Percentiles rank a stretch among this genome's conserved stretches.
Evolutionary conservation across 2,329 filamentous ascomycete genomes (phyloP).

Genomic region (Epichloe gansuensis): DNA sequence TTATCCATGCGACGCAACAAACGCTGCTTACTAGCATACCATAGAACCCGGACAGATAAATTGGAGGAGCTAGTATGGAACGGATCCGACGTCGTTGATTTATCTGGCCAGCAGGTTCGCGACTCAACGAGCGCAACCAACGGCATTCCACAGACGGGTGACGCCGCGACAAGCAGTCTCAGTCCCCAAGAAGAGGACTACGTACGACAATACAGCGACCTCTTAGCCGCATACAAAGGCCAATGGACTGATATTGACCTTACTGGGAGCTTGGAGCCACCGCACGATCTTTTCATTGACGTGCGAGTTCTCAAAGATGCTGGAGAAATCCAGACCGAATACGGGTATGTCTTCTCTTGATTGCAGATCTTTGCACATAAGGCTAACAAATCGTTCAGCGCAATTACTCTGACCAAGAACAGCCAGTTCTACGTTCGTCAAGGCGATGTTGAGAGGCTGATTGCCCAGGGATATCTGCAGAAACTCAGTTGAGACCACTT

Average conservation of each 20-base stretch:
- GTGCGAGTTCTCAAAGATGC: slow-evolving; percentile 93
- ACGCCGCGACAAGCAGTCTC: slow-evolving; percentile 57
- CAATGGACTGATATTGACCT: slow-evolving; percentile 98
- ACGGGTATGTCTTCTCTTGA: slow-evolving; percentile 48
- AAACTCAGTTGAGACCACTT: slow-evolving; percentile 55
- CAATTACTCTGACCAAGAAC: slow-evolving; percentile 94
- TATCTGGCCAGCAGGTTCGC: slow-evolving; percentile 43
- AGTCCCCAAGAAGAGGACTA: slow-evolving; percentile 97
- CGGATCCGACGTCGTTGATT: slow-evolving; percentile 70
- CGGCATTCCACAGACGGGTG: slow-evolving; percentile 25
- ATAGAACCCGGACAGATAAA: slow-evolving; percentile 80
- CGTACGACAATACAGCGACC: slow-evolving; percentile 78
- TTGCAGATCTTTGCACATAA: not conserved
- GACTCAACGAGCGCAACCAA: slow-evolving; percentile 22
- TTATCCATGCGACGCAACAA: slow-evolving; percentile 94
- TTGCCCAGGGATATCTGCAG: slow-evolving; percentile 89
- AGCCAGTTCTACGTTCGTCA: slow-evolving; percentile 96
- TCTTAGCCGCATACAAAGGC: slow-evolving; percentile 92
- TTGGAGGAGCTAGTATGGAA: slow-evolving; percentile 91
- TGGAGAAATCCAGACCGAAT: slow-evolving; percentile 97
- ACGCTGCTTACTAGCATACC: slow-evolving; percentile 87
- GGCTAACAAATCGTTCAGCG: slow-evolving; percentile 37
- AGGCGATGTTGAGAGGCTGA: slow-evolving; percentile 87
- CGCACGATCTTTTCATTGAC: slow-evolving; percentile 93
- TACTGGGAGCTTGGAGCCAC: slow-evolving; percentile 85